phyloP scores from a whole-genome alignment of 305 asterid species.

The Fraxinus floribunda region DNA sequence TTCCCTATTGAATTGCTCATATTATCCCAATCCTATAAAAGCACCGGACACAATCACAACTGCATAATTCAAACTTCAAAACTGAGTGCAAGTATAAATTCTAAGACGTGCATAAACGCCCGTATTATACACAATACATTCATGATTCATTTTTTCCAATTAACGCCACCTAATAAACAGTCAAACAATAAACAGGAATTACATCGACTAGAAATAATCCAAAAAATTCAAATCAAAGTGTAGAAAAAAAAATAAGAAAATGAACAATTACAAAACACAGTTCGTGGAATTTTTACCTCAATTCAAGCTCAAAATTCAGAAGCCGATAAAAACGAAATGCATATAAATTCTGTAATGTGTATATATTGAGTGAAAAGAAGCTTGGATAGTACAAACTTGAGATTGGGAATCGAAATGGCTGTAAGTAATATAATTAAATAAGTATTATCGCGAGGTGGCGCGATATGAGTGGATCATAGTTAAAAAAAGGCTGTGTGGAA shows the following conservation, averaged over 20 bases:
- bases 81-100: neutral
- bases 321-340: neutral
- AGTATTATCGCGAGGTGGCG: slow-evolving; percentile 33
- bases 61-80: neutral
- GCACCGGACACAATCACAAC: slow-evolving; percentile 25
- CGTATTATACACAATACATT: neutral
- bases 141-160: neutral
- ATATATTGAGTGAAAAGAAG: neutral
- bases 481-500: slow-evolving; percentile 9
- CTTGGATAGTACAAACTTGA: slow-evolving; percentile 7
- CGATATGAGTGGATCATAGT: slow-evolving; percentile 25
- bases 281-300: neutral
- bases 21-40: slow-evolving; percentile 32
- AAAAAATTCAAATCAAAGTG: slow-evolving; percentile 3
- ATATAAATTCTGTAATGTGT: neutral
- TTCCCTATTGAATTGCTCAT: slow-evolving; percentile 82
- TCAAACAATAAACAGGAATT: slow-evolving; percentile 26
- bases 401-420: slow-evolving; percentile 16
- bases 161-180: slow-evolving; percentile 13
- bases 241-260: neutral
- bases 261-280: neutral
- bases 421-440: neutral
- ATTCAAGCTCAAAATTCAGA: neutral
- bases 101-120: neutral
- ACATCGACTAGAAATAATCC: slow-evolving; percentile 20